These are phyloP conservation scores for Pythium grandisporangium DNA, from an alignment of 352 stramenopile species.

Conservation along the genomic window DNA sequence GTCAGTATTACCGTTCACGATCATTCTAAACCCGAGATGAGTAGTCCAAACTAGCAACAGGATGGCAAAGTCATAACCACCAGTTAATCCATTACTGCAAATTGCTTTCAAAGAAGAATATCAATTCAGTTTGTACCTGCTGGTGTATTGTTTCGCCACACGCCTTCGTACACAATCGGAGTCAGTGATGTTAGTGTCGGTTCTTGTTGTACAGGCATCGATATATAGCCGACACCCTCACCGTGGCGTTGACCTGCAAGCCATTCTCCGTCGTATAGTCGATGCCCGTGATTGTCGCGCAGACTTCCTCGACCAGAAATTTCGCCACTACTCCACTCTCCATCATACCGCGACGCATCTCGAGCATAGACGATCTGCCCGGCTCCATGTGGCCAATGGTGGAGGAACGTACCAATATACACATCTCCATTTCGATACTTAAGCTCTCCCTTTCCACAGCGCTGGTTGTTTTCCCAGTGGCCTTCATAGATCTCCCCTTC, in stretches of 20 bases:
- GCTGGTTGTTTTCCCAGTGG: constrained; percentile 40
- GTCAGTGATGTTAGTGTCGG: no score
- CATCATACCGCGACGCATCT: constrained; percentile 18
- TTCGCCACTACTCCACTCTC: constrained; percentile 26
- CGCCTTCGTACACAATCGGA: constrained; percentile 7
- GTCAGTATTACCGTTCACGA: no score
- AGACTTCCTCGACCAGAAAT: constrained; percentile 16
- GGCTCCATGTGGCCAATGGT: constrained; percentile 28
- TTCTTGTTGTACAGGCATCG: no score
- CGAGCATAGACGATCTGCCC: constrained; percentile 19
- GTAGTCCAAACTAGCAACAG: not conserved
- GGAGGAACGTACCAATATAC: constrained; percentile 32
- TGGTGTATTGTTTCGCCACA: constrained; percentile 9
- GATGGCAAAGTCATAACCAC: no score
- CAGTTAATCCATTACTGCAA: no score
- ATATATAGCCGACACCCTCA: no score
- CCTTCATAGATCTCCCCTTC: constrained; percentile 47
- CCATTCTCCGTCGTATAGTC: constrained; percentile 43
- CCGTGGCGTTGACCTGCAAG: constrained; percentile 16
- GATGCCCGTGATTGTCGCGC: not conserved
- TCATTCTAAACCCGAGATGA: constrained; percentile 7
- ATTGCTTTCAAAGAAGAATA: no score
- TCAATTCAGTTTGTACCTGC: no score
- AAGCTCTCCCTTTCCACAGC: constrained; percentile 27
- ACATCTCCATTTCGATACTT: constrained; percentile 16